These are phyloP conservation scores for Rhizopogon sp. DNA, from an alignment of 768 basidiomycete genomes.

Conservation along the genomic window DNA sequence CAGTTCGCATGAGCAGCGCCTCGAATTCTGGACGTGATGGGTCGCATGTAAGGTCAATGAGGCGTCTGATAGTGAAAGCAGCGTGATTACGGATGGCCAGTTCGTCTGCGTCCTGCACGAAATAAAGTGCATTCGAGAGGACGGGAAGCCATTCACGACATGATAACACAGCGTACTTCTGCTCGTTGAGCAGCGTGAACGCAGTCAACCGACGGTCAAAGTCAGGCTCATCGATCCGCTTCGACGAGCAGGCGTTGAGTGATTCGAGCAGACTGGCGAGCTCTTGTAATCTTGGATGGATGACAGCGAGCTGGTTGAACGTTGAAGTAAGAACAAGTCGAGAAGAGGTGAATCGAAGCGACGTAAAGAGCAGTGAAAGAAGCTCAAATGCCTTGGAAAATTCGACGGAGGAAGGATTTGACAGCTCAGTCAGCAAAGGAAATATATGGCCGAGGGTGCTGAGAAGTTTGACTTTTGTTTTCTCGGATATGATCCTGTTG, in stretches of 20 bases:
- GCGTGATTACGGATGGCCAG: slow-evolving; percentile 82
- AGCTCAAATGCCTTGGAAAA: slow-evolving; percentile 55
- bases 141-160: slow-evolving; percentile 73
- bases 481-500: slow-evolving; percentile 67
- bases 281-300: no score
- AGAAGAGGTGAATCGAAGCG: slow-evolving; percentile 64
- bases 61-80: slow-evolving; percentile 67
- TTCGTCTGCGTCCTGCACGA: slow-evolving; percentile 87
- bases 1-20: slow-evolving; percentile 51
- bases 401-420: slow-evolving; percentile 35
- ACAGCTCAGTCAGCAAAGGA: slow-evolving; percentile 59
- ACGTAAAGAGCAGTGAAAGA: slow-evolving; percentile 76
- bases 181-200: slow-evolving; percentile 73
- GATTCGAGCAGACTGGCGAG: slow-evolving; percentile 54
- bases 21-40: slow-evolving; percentile 41
- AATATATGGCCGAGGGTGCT: slow-evolving; percentile 64
- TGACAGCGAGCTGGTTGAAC: slow-evolving; percentile 37
- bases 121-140: slow-evolving; percentile 77
- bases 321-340: slow-evolving; percentile 65
- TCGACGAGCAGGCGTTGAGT: slow-evolving; percentile 82
- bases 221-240: slow-evolving; percentile 86
- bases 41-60: slow-evolving; percentile 37
- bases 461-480: slow-evolving; percentile 78
- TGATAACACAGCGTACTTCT: slow-evolving; percentile 43
- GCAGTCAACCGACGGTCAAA: slow-evolving; percentile 81